A percentile compares a stretch with the other conserved stretches of the same genome.
These are phyloP conservation scores for Epichloe baconii DNA, from an alignment of 2,329 filamentous ascomycete genomes.

Conservation along the genomic window DNA sequence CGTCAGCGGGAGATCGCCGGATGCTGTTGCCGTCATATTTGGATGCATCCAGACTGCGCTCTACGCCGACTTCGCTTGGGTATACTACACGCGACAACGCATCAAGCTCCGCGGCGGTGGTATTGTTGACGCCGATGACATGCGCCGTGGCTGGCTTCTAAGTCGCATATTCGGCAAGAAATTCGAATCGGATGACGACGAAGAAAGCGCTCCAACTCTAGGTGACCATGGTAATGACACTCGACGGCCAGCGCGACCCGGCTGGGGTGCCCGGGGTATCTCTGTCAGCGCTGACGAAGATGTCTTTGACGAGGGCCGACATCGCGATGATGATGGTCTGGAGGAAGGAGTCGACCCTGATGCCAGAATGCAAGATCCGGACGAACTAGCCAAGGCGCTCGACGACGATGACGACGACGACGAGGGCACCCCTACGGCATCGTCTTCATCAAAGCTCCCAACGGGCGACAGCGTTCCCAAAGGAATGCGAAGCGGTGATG, in stretches of 20 bases:
- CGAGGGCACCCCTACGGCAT: constrained; percentile 15
- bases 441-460: constrained; percentile 13
- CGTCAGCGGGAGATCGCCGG: constrained; percentile 42
- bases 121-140: constrained; percentile 79
- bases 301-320: constrained; percentile 36
- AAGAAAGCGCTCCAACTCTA: constrained; percentile 42
- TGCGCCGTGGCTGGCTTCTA: constrained; percentile 74
- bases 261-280: constrained; percentile 53
- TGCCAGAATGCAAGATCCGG: constrained; percentile 53
- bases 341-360: constrained; percentile 41
- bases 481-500: constrained; percentile 32
- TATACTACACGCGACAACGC: constrained; percentile 85
- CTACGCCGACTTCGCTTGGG: constrained; percentile 92
- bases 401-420: constrained; percentile 35
- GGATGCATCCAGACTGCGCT: constrained; percentile 80
- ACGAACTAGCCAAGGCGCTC: constrained; percentile 48
- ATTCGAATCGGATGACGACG: constrained; percentile 41
- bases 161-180: constrained; percentile 59
- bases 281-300: constrained; percentile 54
- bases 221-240: constrained; percentile 20
- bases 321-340: constrained; percentile 32
- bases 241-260: constrained; percentile 27
- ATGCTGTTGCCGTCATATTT: constrained; percentile 68
- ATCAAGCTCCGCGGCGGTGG: constrained; percentile 84
- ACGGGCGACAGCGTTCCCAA: constrained; percentile 18